Conservation (phyloP, 2,329 filamentous ascomycete genomes). For the Xylaria sp. region DNA sequence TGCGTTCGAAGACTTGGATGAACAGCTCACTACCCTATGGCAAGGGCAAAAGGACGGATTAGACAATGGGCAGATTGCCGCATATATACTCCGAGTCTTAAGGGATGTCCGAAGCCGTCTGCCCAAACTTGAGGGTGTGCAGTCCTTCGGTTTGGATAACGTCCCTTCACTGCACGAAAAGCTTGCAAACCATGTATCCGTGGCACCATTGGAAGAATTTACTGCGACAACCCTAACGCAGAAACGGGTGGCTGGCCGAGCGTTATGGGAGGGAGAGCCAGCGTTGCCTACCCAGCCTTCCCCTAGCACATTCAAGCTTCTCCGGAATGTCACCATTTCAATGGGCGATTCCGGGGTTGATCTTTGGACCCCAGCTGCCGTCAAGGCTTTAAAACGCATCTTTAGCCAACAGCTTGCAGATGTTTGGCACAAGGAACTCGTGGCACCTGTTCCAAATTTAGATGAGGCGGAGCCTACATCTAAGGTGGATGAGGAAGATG, state of each 20-base stretch:
- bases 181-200: slow-evolving; percentile 66
- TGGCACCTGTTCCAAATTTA: slow-evolving; percentile 42
- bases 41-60: slow-evolving; percentile 57
- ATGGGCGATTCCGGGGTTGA: slow-evolving; percentile 81
- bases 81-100: slow-evolving; percentile 78
- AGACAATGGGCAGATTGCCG: slow-evolving; percentile 64
- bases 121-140: slow-evolving; percentile 63
- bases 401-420: slow-evolving; percentile 63
- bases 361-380: slow-evolving; percentile 80
- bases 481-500: slow-evolving; percentile 25
- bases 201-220: slow-evolving; percentile 62
- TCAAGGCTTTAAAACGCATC: slow-evolving; percentile 70
- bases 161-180: slow-evolving; percentile 73
- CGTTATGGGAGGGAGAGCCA: slow-evolving; percentile 84
- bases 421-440: slow-evolving; percentile 60
- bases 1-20: slow-evolving; percentile 69
- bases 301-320: slow-evolving; percentile 75
- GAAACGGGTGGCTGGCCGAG: slow-evolving; percentile 67
- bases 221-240: slow-evolving; percentile 55
- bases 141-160: slow-evolving; percentile 68
- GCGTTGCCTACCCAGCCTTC: slow-evolving; percentile 83
- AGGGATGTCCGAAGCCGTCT: slow-evolving; percentile 78
- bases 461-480: slow-evolving; percentile 39
- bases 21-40: slow-evolving; percentile 65
- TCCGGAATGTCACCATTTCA: slow-evolving; percentile 70